These are phyloP conservation scores for Neonectria sp. DNA, from an alignment of 2,329 filamentous ascomycete genomes.

Conservation along the genomic window DNA sequence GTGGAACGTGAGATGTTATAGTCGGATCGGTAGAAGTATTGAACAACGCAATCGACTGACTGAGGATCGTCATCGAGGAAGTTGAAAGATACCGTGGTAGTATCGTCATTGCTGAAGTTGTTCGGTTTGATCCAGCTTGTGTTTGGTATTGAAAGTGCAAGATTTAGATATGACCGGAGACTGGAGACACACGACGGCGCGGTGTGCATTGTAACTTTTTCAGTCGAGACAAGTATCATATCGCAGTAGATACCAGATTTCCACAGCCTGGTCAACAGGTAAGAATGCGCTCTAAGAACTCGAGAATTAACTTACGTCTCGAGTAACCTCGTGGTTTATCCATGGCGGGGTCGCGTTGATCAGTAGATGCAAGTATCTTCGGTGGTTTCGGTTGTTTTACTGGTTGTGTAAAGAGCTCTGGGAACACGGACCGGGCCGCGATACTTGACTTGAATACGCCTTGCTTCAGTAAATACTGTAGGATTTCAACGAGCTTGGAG, in stretches of 20 bases:
- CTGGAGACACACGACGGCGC: constrained; percentile 1
- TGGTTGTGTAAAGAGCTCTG: too few species aligned
- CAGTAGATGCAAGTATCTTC: too few species aligned
- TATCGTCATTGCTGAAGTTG: not conserved
- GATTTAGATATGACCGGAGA: not conserved
- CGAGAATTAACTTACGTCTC: not conserved
- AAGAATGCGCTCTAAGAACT: not conserved
- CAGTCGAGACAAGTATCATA: not conserved
- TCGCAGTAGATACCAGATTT: not conserved
- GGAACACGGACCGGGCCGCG: too few species aligned
- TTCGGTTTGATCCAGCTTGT: not conserved
- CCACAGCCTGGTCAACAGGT: not conserved
- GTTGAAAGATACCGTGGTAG: not conserved
- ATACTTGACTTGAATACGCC: too few species aligned
- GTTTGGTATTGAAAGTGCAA: not conserved
- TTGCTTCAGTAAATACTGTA: too few species aligned
- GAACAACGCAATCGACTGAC: not conserved
- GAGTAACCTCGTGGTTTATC: not conserved
- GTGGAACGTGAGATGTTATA: not conserved
- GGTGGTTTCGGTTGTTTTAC: too few species aligned
- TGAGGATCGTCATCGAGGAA: constrained; percentile 2
- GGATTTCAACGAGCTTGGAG: too few species aligned
- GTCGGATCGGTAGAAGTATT: constrained; percentile 1
- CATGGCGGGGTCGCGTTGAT: not conserved
- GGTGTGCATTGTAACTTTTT: not conserved